Base-by-base conservation (phyloP, 1,284 basidiomycete species). In the Coriolopsis trogii region DNA sequence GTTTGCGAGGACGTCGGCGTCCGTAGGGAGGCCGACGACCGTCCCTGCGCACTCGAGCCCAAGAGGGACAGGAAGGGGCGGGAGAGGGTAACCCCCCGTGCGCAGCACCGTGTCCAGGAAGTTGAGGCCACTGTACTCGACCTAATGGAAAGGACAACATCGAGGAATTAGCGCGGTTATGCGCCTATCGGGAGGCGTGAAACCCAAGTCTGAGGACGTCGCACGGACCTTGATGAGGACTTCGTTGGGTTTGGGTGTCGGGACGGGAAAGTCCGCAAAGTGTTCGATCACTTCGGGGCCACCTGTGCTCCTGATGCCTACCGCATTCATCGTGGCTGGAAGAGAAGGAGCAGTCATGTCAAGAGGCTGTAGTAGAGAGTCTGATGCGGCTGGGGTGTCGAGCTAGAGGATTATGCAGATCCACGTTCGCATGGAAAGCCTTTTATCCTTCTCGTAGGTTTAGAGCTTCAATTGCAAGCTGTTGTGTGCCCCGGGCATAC, bases 31-130 rank as follows among this genome's bases (percentile, higher is more conserved):
- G 8, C 78, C 74, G 39, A 91, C 79, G 41, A 98, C 78, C 3
- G 76, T 82, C 3, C 95, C 95, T 1, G 90, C 78, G 0, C 79
- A 79, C 67, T 98, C 95, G 59, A 84, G 82, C 6, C 95, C 95
- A 29, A 93, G 72, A 10, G 81, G 78, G 57, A 84, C 82, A 6
- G 95, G 95, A 52, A 90, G 84, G 4, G 75, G 68, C 23, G 73
- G 61, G 16, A n/a, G 7, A 20, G 16, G 33, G 39, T 75, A 64
- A 6, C 86, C 59, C 0, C 87, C 87, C 56, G 74, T 68, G 46
- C 83, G 72, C 62, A 76, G 81, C 67, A 90, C 90, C 6, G 86
- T 91, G 69, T 95, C 93, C 66, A 95, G 91, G 70, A 87, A 93
- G 70, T 94, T 94, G 56, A 93, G 79, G 12, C 92, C 92, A 2